These are phyloP conservation scores for Limtongia smithiae DNA, from an alignment of 805 yeast genomes.

Conservation along the genomic window DNA sequence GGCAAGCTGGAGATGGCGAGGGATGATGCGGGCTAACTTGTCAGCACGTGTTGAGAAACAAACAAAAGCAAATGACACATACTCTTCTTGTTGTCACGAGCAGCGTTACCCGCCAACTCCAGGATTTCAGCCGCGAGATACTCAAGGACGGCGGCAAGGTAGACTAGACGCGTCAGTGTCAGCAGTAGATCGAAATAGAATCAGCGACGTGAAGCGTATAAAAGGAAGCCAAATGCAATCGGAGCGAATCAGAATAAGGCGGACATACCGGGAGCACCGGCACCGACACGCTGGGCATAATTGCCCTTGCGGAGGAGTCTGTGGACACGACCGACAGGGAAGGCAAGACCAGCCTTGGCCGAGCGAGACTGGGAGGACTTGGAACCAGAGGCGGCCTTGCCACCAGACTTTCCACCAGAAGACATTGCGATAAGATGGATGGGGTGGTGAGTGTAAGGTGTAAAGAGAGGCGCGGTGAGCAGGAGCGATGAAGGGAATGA, in stretches of 20 bases:
- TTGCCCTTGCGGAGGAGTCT: slow-evolving; percentile 94
- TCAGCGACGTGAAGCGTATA: no score
- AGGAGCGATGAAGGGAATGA: background rate
- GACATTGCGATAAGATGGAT: slow-evolving; percentile 38
- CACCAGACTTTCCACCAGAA: slow-evolving; percentile 64
- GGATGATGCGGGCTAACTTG: slow-evolving; percentile 76
- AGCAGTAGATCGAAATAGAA: background rate
- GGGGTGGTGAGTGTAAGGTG: background rate
- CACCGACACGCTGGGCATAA: slow-evolving; percentile 98
- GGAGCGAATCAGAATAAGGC: background rate
- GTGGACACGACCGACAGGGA: slow-evolving; percentile 99
- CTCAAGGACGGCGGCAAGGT: slow-evolving; percentile 92
- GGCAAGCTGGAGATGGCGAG: slow-evolving; percentile 98
- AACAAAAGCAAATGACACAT: slow-evolving; percentile 3
- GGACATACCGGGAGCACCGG: slow-evolving; percentile 78
- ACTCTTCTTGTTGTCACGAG: slow-evolving; percentile 94
- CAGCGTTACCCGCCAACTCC: slow-evolving; percentile 98
- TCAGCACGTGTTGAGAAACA: background rate
- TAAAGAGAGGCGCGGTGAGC: slow-evolving; percentile 5
- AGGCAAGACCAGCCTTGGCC: slow-evolving; percentile 95
- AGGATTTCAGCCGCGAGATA: slow-evolving; percentile 95
- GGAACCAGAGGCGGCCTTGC: slow-evolving; percentile 85
- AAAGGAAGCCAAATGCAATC: background rate
- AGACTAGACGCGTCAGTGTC: slow-evolving; percentile 40
- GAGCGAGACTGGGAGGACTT: slow-evolving; percentile 98